Evolutionary conservation across 495 filamentous ascomycete genomes (phyloP).

Genomic region (Pseudoneurospora amorphoporcata): DNA sequence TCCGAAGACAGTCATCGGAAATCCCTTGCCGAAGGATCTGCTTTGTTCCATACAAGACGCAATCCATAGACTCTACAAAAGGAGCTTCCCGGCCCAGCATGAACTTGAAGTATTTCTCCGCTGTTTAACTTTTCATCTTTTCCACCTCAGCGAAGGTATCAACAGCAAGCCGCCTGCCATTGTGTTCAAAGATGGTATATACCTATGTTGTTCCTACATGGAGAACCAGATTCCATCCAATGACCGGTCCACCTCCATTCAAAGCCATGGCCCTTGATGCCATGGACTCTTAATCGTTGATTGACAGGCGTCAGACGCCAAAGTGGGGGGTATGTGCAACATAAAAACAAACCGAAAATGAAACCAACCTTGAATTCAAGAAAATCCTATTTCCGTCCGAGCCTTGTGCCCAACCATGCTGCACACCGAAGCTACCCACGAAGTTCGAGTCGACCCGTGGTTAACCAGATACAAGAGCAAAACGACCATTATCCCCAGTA

Average conservation of each 20-base stretch:
- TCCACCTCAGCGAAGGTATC: background rate
- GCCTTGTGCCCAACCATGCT: background rate
- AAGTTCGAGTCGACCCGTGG: background rate
- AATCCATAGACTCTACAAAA: background rate
- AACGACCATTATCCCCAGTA: background rate
- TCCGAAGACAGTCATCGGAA: background rate
- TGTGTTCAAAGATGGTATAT: constrained; percentile 1
- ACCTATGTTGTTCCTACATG: constrained; percentile 7
- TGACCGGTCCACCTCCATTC: constrained; percentile 1
- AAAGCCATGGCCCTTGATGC: constrained; percentile 1
- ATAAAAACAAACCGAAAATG: constrained; percentile 9
- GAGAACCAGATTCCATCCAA: constrained; percentile 7
- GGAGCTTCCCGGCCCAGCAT: background rate
- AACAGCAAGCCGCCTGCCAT: background rate
- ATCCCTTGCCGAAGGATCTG: background rate
- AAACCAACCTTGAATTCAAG: constrained; percentile 1
- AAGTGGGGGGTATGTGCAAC: constrained; percentile 16
- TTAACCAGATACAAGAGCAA: background rate
- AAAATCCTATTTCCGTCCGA: background rate
- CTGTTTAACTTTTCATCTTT: background rate
- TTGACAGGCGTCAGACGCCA: constrained; percentile 4
- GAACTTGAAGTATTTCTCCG: background rate
- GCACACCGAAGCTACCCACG: background rate
- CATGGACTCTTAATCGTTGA: background rate
- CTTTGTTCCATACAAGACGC: background rate